These are phyloP conservation scores for Pelargonium nanum DNA, from an alignment of 345 rosid species.

Conservation along the genomic window DNA sequence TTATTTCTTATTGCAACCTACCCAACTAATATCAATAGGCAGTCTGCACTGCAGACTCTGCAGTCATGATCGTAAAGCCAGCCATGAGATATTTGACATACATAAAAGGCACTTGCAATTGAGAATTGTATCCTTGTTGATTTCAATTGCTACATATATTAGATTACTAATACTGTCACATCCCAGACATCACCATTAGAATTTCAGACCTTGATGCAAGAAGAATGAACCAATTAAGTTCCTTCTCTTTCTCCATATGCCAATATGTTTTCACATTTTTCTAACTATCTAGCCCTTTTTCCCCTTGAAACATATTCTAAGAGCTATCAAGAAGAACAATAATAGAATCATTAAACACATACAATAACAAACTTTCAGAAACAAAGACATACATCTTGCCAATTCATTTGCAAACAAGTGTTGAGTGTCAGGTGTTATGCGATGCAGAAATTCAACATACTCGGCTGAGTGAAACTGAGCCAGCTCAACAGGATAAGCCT, in stretches of 20 bases:
- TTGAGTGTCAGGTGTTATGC: conserved; percentile 66
- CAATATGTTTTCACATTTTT: background rate
- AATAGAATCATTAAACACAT: background rate
- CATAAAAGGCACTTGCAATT: background rate
- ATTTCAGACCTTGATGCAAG: too few species aligned
- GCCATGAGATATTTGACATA: too few species aligned
- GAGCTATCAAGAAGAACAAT: background rate
- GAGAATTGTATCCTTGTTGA: too few species aligned
- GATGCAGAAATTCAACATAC: conserved; percentile 84
- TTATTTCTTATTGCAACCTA: too few species aligned
- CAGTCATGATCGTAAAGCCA: too few species aligned
- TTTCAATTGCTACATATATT: background rate
- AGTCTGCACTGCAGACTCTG: too few species aligned
- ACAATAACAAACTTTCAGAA: background rate
- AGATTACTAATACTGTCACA: background rate
- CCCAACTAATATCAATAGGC: too few species aligned
- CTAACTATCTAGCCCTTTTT: background rate
- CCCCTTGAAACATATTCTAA: background rate
- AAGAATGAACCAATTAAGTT: too few species aligned
- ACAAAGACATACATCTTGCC: conserved; percentile 44
- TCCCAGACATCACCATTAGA: background rate
- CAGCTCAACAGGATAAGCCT: conserved; percentile 92
- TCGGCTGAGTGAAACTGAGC: conserved; percentile 95
- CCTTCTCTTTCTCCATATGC: background rate
- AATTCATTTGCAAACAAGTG: conserved; percentile 49